Conservation (phyloP, 148 eudicot genomes). For the Bassia scoparia region DNA sequence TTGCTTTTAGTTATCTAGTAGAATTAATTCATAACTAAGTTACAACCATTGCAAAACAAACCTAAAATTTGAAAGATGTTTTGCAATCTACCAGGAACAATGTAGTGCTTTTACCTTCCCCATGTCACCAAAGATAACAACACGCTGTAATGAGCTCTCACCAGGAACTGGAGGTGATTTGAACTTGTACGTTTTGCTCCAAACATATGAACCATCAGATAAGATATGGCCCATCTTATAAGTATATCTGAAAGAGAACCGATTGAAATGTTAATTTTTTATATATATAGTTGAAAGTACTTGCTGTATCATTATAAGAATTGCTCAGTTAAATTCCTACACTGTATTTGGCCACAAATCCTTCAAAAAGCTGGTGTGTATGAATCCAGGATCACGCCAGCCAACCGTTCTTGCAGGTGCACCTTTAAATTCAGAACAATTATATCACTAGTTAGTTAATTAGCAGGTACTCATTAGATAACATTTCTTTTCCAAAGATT, state of each 20-base stretch:
- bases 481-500: too few relatives aligned
- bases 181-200: constrained; percentile 48
- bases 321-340: constrained; percentile 25
- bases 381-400: constrained; percentile 91
- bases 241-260: constrained; percentile 39
- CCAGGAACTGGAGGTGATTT: constrained; percentile 74
- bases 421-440: constrained; percentile 29
- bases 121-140: constrained; percentile 76
- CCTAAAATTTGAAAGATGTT: too few relatives aligned
- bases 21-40: too few relatives aligned
- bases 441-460: background rate
- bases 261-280: background rate
- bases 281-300: too few relatives aligned
- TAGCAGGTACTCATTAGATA: background rate
- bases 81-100: too few relatives aligned
- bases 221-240: constrained; percentile 69
- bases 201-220: constrained; percentile 46
- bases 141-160: constrained; percentile 52
- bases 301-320: too few relatives aligned
- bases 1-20: too few relatives aligned
- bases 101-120: constrained; percentile 55
- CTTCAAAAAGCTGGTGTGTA: constrained; percentile 76
- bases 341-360: constrained; percentile 63
- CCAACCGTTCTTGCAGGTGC: constrained; percentile 85
- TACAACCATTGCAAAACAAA: too few relatives aligned